Percentiles rank a stretch among this genome's conserved stretches.
Evolutionary conservation across 2,329 filamentous ascomycete genomes (phyloP).

Genomic region (Colletotrichum costaricense): DNA sequence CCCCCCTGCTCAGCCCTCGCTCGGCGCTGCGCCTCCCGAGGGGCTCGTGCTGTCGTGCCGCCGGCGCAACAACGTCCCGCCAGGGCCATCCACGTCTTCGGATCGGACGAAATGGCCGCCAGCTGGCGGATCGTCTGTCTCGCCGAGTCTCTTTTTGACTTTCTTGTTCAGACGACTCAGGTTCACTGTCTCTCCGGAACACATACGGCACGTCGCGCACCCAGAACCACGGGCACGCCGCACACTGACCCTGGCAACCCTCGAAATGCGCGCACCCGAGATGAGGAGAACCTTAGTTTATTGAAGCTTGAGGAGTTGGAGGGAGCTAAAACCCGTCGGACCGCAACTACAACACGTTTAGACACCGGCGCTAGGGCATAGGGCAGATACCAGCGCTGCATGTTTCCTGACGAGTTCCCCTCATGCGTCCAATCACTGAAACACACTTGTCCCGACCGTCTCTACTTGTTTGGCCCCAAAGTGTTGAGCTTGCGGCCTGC

Average conservation of each 20-base stretch:
- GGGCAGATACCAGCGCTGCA: conserved; percentile 14
- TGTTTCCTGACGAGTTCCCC: conserved; percentile 4
- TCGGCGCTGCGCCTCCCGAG: conserved; percentile 24
- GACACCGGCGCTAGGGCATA: conserved; percentile 21
- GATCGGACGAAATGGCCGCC: conserved; percentile 31
- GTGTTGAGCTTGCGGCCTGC: not conserved
- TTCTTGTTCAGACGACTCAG: not conserved
- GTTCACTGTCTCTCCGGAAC: not conserved
- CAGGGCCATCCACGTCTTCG: conserved; percentile 8
- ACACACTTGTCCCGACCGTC: conserved; percentile 21
- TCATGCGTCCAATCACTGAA: conserved; percentile 24
- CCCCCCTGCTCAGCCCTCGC: conserved; percentile 5
- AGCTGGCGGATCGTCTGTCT: conserved; percentile 20
- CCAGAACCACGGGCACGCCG: too few relatives aligned
- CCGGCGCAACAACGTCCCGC: conserved; percentile 34
- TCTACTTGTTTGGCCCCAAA: not conserved
- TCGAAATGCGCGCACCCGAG: not conserved
- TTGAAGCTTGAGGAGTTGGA: not conserved
- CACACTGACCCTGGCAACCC: not conserved
- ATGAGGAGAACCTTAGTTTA: not conserved
- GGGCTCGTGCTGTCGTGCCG: not conserved
- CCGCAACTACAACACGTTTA: not conserved
- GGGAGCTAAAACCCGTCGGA: conserved; percentile 8
- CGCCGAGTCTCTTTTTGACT: conserved; percentile 1
- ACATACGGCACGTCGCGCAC: not conserved